Conservation (phyloP, 1,284 basidiomycete genomes). For the Caloboletus inedulis region DNA sequence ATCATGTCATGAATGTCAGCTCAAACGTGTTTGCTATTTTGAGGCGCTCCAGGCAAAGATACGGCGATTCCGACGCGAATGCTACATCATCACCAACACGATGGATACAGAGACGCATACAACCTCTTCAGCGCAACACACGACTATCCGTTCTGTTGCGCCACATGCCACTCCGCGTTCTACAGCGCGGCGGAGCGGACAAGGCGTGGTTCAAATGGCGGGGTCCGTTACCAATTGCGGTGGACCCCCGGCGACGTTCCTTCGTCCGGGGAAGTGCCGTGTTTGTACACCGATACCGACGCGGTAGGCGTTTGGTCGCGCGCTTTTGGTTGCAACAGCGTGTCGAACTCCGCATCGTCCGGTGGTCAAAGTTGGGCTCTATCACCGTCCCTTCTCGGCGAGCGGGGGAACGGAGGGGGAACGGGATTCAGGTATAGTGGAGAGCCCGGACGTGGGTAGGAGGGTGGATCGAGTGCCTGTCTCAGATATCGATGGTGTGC, state of each 20-base stretch:
- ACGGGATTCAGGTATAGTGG: neutral
- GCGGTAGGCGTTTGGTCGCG: neutral
- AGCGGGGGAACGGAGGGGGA: neutral
- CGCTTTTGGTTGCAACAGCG: conserved; percentile 16
- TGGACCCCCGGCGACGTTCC: neutral
- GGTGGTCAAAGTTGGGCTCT: conserved; percentile 12
- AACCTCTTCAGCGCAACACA: neutral
- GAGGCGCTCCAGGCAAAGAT: neutral
- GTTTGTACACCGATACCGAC: conserved; percentile 14
- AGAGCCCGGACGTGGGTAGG: neutral
- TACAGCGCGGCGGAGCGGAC: neutral
- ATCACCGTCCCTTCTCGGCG: neutral
- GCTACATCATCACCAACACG: neutral
- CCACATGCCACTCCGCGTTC: neutral
- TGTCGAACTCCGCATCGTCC: neutral
- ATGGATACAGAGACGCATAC: neutral
- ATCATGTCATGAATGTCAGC: neutral
- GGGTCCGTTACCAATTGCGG: conserved; percentile 9
- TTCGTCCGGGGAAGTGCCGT: conserved; percentile 8
- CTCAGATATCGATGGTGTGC: neutral
- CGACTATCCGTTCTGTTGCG: neutral
- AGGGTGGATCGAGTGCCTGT: neutral
- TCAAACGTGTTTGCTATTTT: neutral
- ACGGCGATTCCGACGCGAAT: neutral
- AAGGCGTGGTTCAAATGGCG: conserved; percentile 22